Evolutionary conservation across 2,329 filamentous ascomycete genomes (phyloP), one percentile per base, ranked within the genome.

Genomic region (Apiospora rasikravindrae): DNA sequence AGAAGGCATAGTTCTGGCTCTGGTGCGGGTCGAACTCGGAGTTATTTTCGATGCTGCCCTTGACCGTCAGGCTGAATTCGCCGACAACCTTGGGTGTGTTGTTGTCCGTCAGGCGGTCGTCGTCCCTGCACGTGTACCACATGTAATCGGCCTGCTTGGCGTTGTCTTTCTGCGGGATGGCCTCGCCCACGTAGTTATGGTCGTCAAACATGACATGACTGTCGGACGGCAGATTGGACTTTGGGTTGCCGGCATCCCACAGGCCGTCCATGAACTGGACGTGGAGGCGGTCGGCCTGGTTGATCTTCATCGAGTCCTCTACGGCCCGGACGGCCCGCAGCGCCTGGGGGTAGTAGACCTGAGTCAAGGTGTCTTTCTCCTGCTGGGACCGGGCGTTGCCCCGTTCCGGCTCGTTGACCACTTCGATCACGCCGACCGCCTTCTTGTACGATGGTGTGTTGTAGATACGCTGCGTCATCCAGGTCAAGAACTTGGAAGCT

Each of bases 121-220:
- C 67, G 47, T 73, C 78, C 77, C 85, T 87, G 7, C 84, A 85
- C 22, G 82, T 80, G 2, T 73, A 69, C 40, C 70, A 69, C 70
- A 88, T 78, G 71, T 87, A 88, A 67, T 77, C 81, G 2, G 78
- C 77, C 72, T 86, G 81, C 19, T 81, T 78, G 16, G 78, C 73
- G 49, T 86, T 80, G 24, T 33, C n/a, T 29, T 40, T 24, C 33
- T 69, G 68, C 45, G 76, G 77, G 5, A 78, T 72, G 67, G 82
- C 82, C 78, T 81, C 87, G 75, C 86, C 87, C 11, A 86, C 73
- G 76, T 88, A 88, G 16, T 83, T 81, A 73, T 87, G 86, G 76
- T 86, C 82, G 74, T 88, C 86, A 76, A 84, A 88, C 7, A 84
- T 83, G 47, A 83, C 78, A 74, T 81, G 82, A 40, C 79, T 77